These are phyloP conservation scores for Sporobolomyces pararoseus DNA, from an alignment of 768 basidiomycete genomes.

Conservation along the genomic window DNA sequence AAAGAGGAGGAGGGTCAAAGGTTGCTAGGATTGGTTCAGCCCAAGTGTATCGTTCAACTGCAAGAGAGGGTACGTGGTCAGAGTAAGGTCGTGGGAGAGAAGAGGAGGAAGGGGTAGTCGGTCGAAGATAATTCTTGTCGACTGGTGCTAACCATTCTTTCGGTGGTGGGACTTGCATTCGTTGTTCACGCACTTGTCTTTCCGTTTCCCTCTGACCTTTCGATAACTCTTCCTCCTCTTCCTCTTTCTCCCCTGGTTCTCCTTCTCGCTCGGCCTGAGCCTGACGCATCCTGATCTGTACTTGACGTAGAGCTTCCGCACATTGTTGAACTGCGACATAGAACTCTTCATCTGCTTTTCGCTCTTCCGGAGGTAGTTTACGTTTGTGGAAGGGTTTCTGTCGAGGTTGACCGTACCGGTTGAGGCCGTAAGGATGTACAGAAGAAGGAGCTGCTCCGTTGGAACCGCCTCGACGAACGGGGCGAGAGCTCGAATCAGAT, in stretches of 20 bases:
- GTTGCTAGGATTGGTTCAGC: background rate
- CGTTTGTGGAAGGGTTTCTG: background rate
- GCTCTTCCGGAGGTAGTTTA: background rate
- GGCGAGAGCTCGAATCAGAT: too few relatives aligned
- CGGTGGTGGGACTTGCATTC: too few relatives aligned
- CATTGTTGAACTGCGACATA: background rate
- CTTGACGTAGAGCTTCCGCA: background rate
- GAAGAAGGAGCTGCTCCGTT: background rate
- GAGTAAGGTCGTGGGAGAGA: too few relatives aligned
- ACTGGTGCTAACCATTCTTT: too few relatives aligned
- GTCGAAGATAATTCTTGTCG: too few relatives aligned
- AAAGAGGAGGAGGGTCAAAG: background rate
- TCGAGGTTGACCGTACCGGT: background rate
- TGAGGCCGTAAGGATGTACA: background rate
- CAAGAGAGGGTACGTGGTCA: too few relatives aligned
- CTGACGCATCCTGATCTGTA: background rate
- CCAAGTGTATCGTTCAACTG: background rate
- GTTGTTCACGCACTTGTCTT: too few relatives aligned
- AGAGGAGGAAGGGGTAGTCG: too few relatives aligned
- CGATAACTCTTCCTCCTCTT: too few relatives aligned
- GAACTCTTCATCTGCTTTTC: conserved; percentile 13
- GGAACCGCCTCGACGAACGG: background rate
- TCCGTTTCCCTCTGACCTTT: too few relatives aligned
- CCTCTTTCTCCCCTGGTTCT: background rate
- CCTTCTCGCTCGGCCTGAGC: background rate